Base-by-base conservation (phyloP, 768 basidiomycete genomes). In the Dentipellis sp. region DNA sequence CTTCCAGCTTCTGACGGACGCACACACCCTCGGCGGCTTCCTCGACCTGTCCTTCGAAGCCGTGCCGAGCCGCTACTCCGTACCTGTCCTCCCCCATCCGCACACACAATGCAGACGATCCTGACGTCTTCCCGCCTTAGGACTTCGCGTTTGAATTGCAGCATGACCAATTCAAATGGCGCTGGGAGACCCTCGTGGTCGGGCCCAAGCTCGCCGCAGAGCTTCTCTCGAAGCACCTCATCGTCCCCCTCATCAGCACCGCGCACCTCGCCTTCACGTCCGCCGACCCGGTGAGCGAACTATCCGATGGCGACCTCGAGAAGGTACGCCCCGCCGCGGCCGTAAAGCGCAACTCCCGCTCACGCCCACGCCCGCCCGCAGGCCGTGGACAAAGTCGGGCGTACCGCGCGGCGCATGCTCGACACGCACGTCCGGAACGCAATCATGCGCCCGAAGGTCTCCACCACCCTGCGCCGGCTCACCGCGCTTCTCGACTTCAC, bases 371-470 rank as follows among this genome's bases (percentile, higher is more conserved):
- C 17, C 48, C 48, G n/a, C 17, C 48, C 53, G 1, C 66, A 90
- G 88, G 75, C 80, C 23, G 73, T 85, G 9, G 88, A 91, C 68
- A 86, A 82, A 64, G 66, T 83, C 48, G 88, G 82, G 40, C 79
- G 83, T 50, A 83, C 81, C 1, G 86, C 84, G 37, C 78, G 88
- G 53, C 77, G 86, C 61, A 78, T 80, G 21, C 63, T 80, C 12
- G 87, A 86, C 66, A 88, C 79, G 37, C 86, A 89, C 68, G 73
- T 89, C 59, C 84, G 79, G 68, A 83, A 86, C 71, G 80, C 80
- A 4, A 68, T 91, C 60, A 80, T 83, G 29, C 84, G 78, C 64
- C 85, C 88, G 37, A 81, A 84, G 55, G 66, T 83, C 36, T 78
- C 86, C 36, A 86, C 84, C 36, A 75, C 80, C 14, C 72, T 91